Evolutionary conservation across 306 rosid species (phyloP).

Genomic region (Herpetospermum pedunculosum): DNA sequence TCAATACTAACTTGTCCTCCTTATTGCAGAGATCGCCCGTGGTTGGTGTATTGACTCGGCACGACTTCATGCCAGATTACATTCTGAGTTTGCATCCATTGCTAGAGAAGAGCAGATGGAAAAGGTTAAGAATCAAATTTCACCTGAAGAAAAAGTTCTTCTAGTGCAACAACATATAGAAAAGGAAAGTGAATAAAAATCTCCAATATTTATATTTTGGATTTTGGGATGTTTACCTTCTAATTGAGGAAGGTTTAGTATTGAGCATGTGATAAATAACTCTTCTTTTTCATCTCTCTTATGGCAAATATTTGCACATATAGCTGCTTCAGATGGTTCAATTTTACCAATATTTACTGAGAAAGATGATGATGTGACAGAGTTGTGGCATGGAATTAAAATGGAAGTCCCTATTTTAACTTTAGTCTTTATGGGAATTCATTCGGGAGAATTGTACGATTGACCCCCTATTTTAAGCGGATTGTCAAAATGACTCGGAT

Average conservation of each 20-base stretch:
- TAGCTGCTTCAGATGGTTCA: neutral
- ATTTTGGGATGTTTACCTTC: neutral
- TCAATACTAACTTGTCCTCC: neutral
- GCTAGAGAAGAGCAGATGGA: constrained; percentile 59
- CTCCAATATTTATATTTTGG: neutral
- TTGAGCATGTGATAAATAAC: neutral
- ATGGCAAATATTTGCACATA: no score
- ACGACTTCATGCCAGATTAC: constrained; percentile 86
- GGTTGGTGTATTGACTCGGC: constrained; percentile 78
- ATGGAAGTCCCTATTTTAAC: neutral
- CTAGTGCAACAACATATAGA: neutral
- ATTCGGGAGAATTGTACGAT: no score
- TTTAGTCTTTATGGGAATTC: neutral
- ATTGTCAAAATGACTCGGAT: no score
- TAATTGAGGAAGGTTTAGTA: neutral
- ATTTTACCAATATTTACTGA: neutral
- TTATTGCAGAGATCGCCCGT: constrained; percentile 65
- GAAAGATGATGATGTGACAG: neutral
- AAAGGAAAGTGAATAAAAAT: neutral
- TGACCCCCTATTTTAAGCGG: no score
- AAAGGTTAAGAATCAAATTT: constrained; percentile 44
- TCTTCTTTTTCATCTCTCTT: neutral
- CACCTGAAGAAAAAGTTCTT: constrained; percentile 13
- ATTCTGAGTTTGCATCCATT: constrained; percentile 59
- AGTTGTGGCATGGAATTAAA: neutral